Percentiles rank a stretch among this genome's conserved stretches.
Conservation (phyloP, 495 filamentous ascomycete genomes). For the Filosporella fistucella region DNA sequence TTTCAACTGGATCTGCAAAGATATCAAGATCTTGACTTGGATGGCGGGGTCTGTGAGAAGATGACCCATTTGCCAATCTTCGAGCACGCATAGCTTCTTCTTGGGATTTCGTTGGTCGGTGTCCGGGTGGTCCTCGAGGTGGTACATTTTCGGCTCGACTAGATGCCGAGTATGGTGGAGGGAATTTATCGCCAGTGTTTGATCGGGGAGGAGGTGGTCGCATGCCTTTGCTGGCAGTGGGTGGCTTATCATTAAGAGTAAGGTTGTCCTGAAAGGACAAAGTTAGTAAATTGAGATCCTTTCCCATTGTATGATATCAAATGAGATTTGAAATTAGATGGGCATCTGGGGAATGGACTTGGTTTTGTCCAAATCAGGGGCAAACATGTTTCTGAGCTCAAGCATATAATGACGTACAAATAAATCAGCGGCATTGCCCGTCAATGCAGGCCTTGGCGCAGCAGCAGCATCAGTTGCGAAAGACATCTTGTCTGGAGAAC, state of each 20-base stretch:
- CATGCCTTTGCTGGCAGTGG: constrained; percentile 9
- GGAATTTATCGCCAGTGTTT: constrained; percentile 32
- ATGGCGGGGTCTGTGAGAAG: constrained; percentile 18
- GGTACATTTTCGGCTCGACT: constrained; percentile 42
- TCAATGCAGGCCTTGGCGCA: constrained; percentile 40
- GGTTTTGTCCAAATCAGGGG: background rate
- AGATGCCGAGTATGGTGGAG: constrained; percentile 24
- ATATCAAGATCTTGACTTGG: constrained; percentile 46
- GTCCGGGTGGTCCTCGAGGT: constrained; percentile 41
- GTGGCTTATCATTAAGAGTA: constrained; percentile 38
- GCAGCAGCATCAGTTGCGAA: constrained; percentile 43
- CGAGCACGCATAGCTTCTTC: constrained; percentile 52
- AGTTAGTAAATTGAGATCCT: constrained; percentile 6
- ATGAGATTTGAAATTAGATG: no score
- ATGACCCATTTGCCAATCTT: constrained; percentile 25
- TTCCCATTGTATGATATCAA: constrained; percentile 1
- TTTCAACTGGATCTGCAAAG: constrained; percentile 50
- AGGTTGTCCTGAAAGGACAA: constrained; percentile 39
- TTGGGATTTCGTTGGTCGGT: constrained; percentile 56
- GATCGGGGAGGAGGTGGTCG: constrained; percentile 36
- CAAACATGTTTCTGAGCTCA: background rate
- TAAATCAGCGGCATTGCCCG: constrained; percentile 70
- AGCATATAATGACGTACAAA: constrained; percentile 64
- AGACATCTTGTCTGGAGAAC: constrained; percentile 49
- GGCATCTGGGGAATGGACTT: background rate